A percentile compares a stretch with the other conserved stretches of the same genome.
Conservation (phyloP, 805 yeast species). For the Pichia paraexigua region DNA sequence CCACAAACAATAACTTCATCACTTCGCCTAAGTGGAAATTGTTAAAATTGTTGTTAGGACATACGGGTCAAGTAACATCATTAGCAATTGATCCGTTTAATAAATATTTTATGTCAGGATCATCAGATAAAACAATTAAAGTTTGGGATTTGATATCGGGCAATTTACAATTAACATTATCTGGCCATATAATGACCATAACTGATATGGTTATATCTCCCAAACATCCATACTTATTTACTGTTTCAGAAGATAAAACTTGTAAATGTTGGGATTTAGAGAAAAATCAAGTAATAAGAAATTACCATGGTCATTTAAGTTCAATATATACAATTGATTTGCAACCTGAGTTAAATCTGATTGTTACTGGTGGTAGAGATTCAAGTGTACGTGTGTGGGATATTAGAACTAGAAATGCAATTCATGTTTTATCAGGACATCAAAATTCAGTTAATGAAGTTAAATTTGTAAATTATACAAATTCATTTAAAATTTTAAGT, state of each 20-base stretch:
- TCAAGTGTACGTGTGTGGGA: conserved; percentile 89
- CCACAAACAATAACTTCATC: conserved; percentile 22
- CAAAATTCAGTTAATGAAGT: conserved; percentile 66
- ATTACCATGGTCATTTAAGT: conserved; percentile 90
- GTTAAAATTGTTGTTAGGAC: conserved; percentile 73
- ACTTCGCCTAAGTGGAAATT: conserved; percentile 62
- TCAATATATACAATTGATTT: conserved; percentile 78
- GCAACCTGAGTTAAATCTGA: conserved; percentile 80
- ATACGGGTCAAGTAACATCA: conserved; percentile 88
- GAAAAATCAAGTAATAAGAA: conserved; percentile 68
- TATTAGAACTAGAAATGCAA: conserved; percentile 67
- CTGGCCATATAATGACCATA: conserved; percentile 90
- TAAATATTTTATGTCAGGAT: conserved; percentile 88
- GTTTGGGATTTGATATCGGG: conserved; percentile 84
- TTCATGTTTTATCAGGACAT: conserved; percentile 78
- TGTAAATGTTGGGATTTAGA: conserved; percentile 96
- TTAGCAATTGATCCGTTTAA: conserved; percentile 78
- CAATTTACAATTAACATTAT: conserved; percentile 59
- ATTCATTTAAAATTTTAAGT: conserved; percentile 81
- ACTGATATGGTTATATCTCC: conserved; percentile 66
- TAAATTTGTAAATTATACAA: conserved; percentile 41
- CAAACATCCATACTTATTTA: conserved; percentile 79
- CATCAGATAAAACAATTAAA: conserved; percentile 81
- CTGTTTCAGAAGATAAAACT: conserved; percentile 89
- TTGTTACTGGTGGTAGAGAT: conserved; percentile 87